These are phyloP conservation scores for Boletus huronensis DNA, from an alignment of 768 basidiomycete species.

Conservation along the genomic window DNA sequence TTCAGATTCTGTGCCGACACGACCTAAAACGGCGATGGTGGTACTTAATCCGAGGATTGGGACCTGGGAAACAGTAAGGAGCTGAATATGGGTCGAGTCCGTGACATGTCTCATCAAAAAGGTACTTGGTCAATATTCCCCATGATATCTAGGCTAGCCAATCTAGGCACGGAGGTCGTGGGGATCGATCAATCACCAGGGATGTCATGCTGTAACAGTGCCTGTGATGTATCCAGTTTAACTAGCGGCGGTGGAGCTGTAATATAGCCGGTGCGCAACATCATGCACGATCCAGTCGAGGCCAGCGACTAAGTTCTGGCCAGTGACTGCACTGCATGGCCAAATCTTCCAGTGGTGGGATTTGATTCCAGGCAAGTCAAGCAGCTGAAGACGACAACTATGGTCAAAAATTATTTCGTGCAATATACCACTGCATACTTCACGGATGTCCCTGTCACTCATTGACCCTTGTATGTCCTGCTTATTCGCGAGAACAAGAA, in stretches of 20 bases:
- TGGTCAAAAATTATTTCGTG: slow-evolving; percentile 6
- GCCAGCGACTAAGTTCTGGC: slow-evolving; percentile 77
- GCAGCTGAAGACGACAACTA: slow-evolving; percentile 47
- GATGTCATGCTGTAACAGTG: not conserved
- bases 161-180: slow-evolving; percentile 12
- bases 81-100: not conserved
- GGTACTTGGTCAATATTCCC: slow-evolving; percentile 2
- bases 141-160: not conserved
- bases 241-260: slow-evolving; percentile 44
- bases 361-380: slow-evolving; percentile 75
- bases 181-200: slow-evolving; percentile 1
- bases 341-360: slow-evolving; percentile 89
- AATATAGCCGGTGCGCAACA: slow-evolving; percentile 85
- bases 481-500: slow-evolving; percentile 97
- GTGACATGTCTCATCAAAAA: slow-evolving; percentile 12
- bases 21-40: slow-evolving; percentile 10
- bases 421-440: slow-evolving; percentile 48
- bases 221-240: slow-evolving; percentile 1
- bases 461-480: slow-evolving; percentile 91
- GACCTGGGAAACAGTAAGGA: slow-evolving; percentile 4
- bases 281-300: slow-evolving; percentile 92
- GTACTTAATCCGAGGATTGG: slow-evolving; percentile 5
- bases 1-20: slow-evolving; percentile 9
- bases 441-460: slow-evolving; percentile 74
- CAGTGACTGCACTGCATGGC: slow-evolving; percentile 91